Evolutionary conservation across 176 grass and related monocot genomes (phyloP), one percentile per base, ranked within the genome.

Genomic region (Carex cristatella): DNA sequence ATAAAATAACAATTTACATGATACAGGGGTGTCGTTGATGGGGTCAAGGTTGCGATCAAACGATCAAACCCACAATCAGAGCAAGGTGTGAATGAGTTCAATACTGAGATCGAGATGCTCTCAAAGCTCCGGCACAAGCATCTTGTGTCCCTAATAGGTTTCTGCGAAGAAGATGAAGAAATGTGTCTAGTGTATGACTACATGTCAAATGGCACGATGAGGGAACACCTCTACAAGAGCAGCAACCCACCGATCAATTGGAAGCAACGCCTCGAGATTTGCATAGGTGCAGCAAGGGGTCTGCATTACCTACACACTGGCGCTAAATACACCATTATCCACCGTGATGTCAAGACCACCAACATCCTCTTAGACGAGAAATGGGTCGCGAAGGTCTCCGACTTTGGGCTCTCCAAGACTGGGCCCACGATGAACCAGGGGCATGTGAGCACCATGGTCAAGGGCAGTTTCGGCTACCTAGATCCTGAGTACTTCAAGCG

Each of bases 51-150:
- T 81, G 94, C 94, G 40, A 90, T 97, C 84, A 97, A 97, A 81
- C 83, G 91, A 27, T 91, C 94, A 0, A 97, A 97, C 81, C 94
- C 91, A 12, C 84, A 84, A 63, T 97, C 94, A 14, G 89, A 97
- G 91, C 94, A 97, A 33, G 94, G 94, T 48, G 89, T 79, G 27
- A 79, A 88, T 49, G 91, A 97, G 94, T 97, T 97, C 91, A 89
- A 93, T 85, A 97, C 91, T 14, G 91, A 97, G 89, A 91, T 97
- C 31, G 91, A 97, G 94, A 97, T 97, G 91, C 91, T 97, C n/a
- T 97, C 94, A 57, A 93, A 97, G 89, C 91, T 97, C 83, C 91
- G 91, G 5, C 94, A 97, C 91, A 87, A 90, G 3, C 94, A 97
- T 86, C 87, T 97, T 1, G 91, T 97, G 54, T 97, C 94, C 40